phyloP scores from a whole-genome alignment of 805 yeast genomes.

The Saccharomycopsis selenospora region DNA sequence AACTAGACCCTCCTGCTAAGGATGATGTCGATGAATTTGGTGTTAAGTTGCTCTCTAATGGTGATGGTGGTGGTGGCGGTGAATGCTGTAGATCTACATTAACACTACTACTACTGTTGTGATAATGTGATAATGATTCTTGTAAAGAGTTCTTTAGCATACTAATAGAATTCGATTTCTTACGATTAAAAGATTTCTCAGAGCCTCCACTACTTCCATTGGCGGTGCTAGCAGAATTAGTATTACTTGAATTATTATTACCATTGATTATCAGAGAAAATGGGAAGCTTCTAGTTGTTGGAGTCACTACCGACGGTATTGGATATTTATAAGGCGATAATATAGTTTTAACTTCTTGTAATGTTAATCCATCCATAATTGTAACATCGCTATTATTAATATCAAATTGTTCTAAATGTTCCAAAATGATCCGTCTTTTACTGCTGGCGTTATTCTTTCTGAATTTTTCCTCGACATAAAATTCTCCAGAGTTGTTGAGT shows the following conservation, averaged over 20 bases:
- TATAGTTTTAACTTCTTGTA: constrained; percentile 9
- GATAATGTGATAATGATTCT: constrained; percentile 12
- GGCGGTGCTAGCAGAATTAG: background rate
- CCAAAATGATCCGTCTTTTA: background rate
- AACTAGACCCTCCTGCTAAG: background rate
- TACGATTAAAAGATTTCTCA: constrained; percentile 1
- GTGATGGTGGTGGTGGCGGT: background rate
- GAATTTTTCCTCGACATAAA: background rate
- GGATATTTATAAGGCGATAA: constrained; percentile 1
- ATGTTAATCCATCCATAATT: constrained; percentile 8
- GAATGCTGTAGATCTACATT: background rate
- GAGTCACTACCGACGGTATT: background rate
- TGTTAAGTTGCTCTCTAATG: background rate
- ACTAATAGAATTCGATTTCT: constrained; percentile 14
- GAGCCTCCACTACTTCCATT: background rate
- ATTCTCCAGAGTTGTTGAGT: background rate
- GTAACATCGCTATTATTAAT: constrained; percentile 5
- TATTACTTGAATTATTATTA: background rate
- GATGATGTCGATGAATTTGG: background rate
- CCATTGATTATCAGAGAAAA: too few species aligned
- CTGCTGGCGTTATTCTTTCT: background rate
- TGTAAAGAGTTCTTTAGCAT: constrained; percentile 15
- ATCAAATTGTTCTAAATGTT: constrained; percentile 8
- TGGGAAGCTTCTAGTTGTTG: background rate
- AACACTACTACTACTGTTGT: background rate